Base-by-base conservation (phyloP, 2,329 filamentous ascomycete species). In the Ramularia endophylla region DNA sequence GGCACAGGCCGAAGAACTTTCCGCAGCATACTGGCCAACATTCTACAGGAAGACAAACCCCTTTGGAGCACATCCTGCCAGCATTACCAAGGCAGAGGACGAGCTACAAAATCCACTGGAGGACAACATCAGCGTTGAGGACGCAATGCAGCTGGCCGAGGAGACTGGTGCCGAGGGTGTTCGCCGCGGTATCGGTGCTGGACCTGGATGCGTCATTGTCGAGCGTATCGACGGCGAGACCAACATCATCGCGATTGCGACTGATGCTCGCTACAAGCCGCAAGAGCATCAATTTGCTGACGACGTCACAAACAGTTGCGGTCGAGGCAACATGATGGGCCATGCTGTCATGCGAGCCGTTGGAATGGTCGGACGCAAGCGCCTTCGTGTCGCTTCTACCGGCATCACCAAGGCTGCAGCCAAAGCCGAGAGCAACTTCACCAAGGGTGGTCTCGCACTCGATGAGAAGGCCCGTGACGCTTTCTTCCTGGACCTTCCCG, bases 11-110 rank as follows among this genome's bases (percentile, higher is more conserved):
- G 77, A 76, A 18, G 69, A 78, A 59, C 92, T 85, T 85, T 83
- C 80, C 18, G 70, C 76, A 25, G 74, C 81, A 53, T 90, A 87
- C 62, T 94, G 87, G 87, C 87, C 87, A 9, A 84, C 82, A 1
- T 78, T 89, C 36, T 94, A 92, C 66, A 83, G 86, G 50, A 88
- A 88, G 68, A 89, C 84, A 52, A 92, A 92, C 58, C 86, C 86
- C 2, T 85, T 89, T 44, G 87, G 87, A 3, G 86, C 87, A 13
- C 87, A 94, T 59, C 86, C 86, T 47, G 79, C 80, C 56, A 77
- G 85, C 59, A 78, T 90, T 41, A 70, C 76, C 30, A 79, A 83
- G 44, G 80, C 82, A 19, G 81, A 83, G 28, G 75, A 80, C 9
- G 81, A 86, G 46, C 77, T 94, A 38, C 72, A 74, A 42, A 39